Conservation (phyloP, 1,284 basidiomycete species). For the Ganoderma boninense region DNA sequence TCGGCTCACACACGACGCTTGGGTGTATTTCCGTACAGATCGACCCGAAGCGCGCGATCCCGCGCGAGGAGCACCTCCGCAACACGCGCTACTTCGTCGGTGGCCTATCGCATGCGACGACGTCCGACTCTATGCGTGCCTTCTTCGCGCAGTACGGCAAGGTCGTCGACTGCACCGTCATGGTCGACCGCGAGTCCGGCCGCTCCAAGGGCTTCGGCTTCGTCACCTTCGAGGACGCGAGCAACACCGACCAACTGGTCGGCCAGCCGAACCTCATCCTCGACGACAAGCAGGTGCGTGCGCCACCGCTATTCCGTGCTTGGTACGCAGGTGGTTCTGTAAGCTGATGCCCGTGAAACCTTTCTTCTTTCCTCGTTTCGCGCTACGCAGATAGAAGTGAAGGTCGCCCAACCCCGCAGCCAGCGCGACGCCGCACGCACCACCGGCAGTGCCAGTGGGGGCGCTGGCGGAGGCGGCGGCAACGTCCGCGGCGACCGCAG, state of each 20-base stretch:
- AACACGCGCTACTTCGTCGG: slow-evolving; percentile 92
- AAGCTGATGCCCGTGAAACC: slow-evolving; percentile 13
- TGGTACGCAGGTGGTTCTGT: neutral
- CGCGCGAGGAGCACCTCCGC: slow-evolving; percentile 84
- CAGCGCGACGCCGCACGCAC: slow-evolving; percentile 64
- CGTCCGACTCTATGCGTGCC: slow-evolving; percentile 81
- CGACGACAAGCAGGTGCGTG: slow-evolving; percentile 78
- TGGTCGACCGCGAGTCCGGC: slow-evolving; percentile 91
- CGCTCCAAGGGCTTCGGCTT: slow-evolving; percentile 96
- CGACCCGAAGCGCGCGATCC: slow-evolving; percentile 95
- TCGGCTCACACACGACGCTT: neutral
- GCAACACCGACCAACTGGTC: slow-evolving; percentile 76
- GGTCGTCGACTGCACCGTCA: slow-evolving; percentile 91
- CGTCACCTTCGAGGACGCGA: slow-evolving; percentile 87
- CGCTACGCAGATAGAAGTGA: slow-evolving; percentile 80
- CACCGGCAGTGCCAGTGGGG: slow-evolving; percentile 23
- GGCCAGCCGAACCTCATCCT: slow-evolving; percentile 74
- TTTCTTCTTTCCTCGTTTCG: neutral
- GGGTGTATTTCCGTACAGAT: slow-evolving; percentile 63
- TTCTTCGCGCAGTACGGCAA: slow-evolving; percentile 84
- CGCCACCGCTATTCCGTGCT: neutral
- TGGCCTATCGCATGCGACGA: slow-evolving; percentile 81
- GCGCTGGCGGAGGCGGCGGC: slow-evolving; percentile 9
- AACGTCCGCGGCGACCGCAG: slow-evolving; percentile 34
- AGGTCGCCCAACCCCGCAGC: slow-evolving; percentile 81